Evolutionary conservation across 306 rosid species (phyloP).

Genomic region (Castanea mollissima): DNA sequence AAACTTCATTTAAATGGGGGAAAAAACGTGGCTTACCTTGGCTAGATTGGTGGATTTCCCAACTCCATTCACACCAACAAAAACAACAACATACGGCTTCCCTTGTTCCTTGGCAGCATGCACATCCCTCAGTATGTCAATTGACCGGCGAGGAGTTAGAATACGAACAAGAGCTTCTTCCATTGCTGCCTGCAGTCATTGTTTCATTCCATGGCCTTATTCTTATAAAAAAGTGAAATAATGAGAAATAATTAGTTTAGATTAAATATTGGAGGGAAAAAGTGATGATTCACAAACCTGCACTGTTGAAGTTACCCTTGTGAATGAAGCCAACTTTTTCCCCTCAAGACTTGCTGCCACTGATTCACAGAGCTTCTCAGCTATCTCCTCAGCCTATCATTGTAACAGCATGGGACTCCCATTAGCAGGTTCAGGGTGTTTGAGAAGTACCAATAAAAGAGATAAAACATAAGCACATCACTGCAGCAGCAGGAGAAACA

Average conservation of each 20-base stretch:
- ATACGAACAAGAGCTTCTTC: constrained; percentile 97
- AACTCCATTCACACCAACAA: constrained; percentile 98
- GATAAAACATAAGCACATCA: constrained; percentile 4
- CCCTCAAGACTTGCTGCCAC: constrained; percentile 99
- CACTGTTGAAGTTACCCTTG: constrained; percentile 94
- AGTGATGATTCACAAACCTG: constrained; percentile 50
- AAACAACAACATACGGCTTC: constrained; percentile 92
- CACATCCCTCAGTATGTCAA: constrained; percentile 92
- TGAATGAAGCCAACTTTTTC: constrained; percentile 88
- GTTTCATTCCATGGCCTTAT: constrained; percentile 18
- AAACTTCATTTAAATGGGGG: background rate
- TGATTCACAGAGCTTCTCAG: constrained; percentile 96
- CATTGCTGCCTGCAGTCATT: constrained; percentile 71
- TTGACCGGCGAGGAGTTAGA: constrained; percentile 89
- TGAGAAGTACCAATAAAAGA: constrained; percentile 7
- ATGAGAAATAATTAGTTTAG: background rate
- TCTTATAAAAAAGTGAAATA: background rate
- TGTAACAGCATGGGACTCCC: constrained; percentile 20
- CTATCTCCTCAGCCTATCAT: constrained; percentile 93
- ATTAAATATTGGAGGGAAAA: constrained; percentile 5
- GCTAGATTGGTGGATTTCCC: constrained; percentile 98
- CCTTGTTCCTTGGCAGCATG: constrained; percentile 93
- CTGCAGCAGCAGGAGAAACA: constrained; percentile 25
- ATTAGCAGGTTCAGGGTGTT: constrained; percentile 14
- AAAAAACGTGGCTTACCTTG: constrained; percentile 49